Percentiles rank a stretch among this genome's conserved stretches.
Conservation (phyloP, 2,329 filamentous ascomycete species). For the Alternaria triticimaculans region DNA sequence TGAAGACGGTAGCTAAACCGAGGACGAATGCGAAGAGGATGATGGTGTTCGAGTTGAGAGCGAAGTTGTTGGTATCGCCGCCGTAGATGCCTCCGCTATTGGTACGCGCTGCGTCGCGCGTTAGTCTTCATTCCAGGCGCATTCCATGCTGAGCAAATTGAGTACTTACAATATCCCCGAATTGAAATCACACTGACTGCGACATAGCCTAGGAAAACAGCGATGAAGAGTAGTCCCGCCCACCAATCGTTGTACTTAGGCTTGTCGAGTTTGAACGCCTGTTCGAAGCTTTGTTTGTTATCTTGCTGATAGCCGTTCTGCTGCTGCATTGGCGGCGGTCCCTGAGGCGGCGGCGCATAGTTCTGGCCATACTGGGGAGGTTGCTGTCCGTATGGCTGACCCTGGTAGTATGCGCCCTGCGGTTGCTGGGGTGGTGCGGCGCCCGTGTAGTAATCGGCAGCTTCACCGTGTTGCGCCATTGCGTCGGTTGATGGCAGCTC, state of each 20-base stretch:
- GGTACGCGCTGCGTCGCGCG: slow-evolving; percentile 54
- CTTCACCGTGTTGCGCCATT: slow-evolving; percentile 47
- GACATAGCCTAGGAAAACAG: slow-evolving; percentile 74
- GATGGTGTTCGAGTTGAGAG: slow-evolving; percentile 82
- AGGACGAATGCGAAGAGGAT: slow-evolving; percentile 84
- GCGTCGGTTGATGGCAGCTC: slow-evolving; percentile 1
- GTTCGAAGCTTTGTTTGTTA: slow-evolving; percentile 68
- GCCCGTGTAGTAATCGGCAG: slow-evolving; percentile 49
- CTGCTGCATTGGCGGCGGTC: slow-evolving; percentile 29
- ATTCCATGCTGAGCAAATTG: not conserved
- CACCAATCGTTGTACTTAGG: slow-evolving; percentile 93
- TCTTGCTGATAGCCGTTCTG: slow-evolving; percentile 42
- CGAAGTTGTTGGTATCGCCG: slow-evolving; percentile 65
- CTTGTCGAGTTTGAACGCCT: slow-evolving; percentile 80
- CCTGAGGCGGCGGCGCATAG: slow-evolving; percentile 36
- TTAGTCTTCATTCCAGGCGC: slow-evolving; percentile 2
- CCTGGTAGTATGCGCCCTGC: slow-evolving; percentile 33
- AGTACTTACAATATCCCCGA: slow-evolving; percentile 66
- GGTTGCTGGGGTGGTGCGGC: slow-evolving; percentile 29
- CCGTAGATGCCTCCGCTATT: slow-evolving; percentile 78
- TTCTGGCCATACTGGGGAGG: slow-evolving; percentile 44
- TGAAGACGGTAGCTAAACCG: slow-evolving; percentile 74
- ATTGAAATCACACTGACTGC: slow-evolving; percentile 79
- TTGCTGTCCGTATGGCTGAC: slow-evolving; percentile 28
- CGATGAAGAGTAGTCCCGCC: slow-evolving; percentile 80